Percentiles rank a stretch among this genome's conserved stretches.
phyloP scores from a whole-genome alignment of 176 grass and related monocot species.

The Pharus latifolius region DNA sequence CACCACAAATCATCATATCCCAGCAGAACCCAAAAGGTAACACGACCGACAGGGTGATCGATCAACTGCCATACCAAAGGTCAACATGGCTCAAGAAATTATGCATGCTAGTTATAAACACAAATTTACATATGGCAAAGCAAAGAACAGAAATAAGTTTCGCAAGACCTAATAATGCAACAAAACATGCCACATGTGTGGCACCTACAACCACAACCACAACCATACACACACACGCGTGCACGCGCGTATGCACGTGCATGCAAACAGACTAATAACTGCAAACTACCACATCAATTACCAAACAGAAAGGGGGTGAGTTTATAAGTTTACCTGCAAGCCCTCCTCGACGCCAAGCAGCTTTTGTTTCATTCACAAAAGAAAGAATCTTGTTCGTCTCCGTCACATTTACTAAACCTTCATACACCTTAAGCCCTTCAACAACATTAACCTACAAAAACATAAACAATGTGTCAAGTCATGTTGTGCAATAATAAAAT shows the following conservation, averaged over 20 bases:
- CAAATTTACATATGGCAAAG: neutral
- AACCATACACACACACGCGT: neutral
- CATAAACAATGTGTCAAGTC: neutral
- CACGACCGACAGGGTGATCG: too few species aligned
- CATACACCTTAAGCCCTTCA: constrained; percentile 92
- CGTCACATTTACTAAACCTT: constrained; percentile 44
- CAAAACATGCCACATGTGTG: too few species aligned
- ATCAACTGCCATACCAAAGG: too few species aligned
- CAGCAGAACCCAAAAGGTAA: neutral
- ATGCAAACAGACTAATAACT: neutral
- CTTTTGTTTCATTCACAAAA: constrained; percentile 71
- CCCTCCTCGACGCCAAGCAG: constrained; percentile 39
- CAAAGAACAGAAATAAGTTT: neutral
- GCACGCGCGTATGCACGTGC: neutral
- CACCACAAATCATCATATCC: neutral
- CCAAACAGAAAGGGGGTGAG: neutral
- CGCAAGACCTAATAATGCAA: too few species aligned
- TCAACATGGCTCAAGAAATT: neutral
- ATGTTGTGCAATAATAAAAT: neutral
- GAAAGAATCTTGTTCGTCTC: constrained; percentile 57
- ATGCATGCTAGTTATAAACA: neutral
- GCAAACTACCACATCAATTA: neutral
- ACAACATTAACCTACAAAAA: constrained; percentile 63
- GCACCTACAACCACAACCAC: too few species aligned
- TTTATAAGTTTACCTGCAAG: constrained; percentile 51